A percentile compares a stretch with the other conserved stretches of the same genome.
These are phyloP conservation scores for Cordyceps farinosa DNA, from an alignment of 2,329 filamentous ascomycete genomes.

Conservation along the genomic window DNA sequence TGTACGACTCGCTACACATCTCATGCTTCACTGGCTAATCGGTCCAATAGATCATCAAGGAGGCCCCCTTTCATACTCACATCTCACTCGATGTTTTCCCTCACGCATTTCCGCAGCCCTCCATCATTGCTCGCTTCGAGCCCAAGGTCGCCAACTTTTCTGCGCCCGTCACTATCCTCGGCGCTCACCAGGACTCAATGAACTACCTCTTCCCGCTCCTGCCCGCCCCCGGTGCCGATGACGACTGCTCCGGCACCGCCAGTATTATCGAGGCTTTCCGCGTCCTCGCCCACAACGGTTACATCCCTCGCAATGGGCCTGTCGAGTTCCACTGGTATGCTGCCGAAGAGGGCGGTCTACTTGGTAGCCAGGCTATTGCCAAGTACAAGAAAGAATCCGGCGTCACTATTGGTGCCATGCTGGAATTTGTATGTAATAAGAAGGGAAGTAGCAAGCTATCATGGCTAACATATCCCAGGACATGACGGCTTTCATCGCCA, in stretches of 20 bases:
- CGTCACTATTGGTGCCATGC: slow-evolving; percentile 67
- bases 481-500: slow-evolving; percentile 38
- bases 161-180: slow-evolving; percentile 49
- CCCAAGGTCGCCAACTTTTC: slow-evolving; percentile 35
- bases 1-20: slow-evolving; percentile 16
- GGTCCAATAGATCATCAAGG: slow-evolving; percentile 28
- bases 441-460: slow-evolving; percentile 48
- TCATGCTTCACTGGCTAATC: background rate
- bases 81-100: slow-evolving; percentile 50
- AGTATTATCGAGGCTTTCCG: slow-evolving; percentile 71
- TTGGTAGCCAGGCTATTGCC: slow-evolving; percentile 64
- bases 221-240: slow-evolving; percentile 68
- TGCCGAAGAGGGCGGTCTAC: slow-evolving; percentile 71
- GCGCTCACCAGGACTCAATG: slow-evolving; percentile 71
- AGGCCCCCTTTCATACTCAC: slow-evolving; percentile 34
- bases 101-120: slow-evolving; percentile 67
- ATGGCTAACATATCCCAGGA: slow-evolving; percentile 52
- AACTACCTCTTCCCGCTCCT: slow-evolving; percentile 68
- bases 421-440: slow-evolving; percentile 46
- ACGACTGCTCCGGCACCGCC: slow-evolving; percentile 69
- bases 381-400: slow-evolving; percentile 59
- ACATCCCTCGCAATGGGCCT: slow-evolving; percentile 35
- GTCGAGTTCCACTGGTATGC: slow-evolving; percentile 79
- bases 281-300: slow-evolving; percentile 52
- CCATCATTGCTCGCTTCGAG: slow-evolving; percentile 65